Conservation (phyloP, 805 yeast species). For the Tanozyma kutaoensis region DNA sequence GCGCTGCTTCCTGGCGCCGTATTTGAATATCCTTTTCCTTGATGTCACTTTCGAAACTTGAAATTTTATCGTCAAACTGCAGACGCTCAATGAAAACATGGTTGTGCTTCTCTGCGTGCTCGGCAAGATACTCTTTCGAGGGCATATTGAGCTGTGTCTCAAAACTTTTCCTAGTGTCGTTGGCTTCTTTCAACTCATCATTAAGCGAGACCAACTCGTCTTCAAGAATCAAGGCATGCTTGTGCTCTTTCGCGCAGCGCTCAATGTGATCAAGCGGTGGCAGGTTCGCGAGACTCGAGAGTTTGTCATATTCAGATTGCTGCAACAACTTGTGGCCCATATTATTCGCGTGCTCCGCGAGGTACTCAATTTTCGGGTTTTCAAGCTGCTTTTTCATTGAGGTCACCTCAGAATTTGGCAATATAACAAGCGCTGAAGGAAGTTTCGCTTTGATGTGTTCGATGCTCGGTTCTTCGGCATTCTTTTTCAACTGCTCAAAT, state of each 20-base stretch:
- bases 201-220: background rate
- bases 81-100: too few relatives aligned
- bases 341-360: background rate
- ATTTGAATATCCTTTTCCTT: conserved; percentile 3
- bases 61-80: conserved; percentile 1
- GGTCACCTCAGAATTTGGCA: too few relatives aligned
- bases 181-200: background rate
- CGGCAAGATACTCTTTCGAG: conserved; percentile 3
- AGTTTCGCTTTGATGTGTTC: too few relatives aligned
- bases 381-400: too few relatives aligned
- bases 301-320: background rate
- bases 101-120: conserved; percentile 3
- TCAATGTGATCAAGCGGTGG: background rate
- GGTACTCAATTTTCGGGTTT: too few relatives aligned
- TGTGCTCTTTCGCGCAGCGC: background rate
- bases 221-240: background rate
- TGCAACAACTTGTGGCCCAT: background rate
- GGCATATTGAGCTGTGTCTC: conserved; percentile 1
- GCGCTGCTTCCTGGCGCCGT: conserved; percentile 1
- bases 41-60: conserved; percentile 3
- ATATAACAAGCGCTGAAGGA: too few relatives aligned
- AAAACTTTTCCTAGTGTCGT: background rate
- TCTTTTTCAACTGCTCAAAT: too few relatives aligned
- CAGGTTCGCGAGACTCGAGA: background rate
- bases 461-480: too few relatives aligned